Percentiles rank a stretch among this genome's conserved stretches.
Conservation (phyloP, 2,329 filamentous ascomycete genomes). For the Whalleya microplaca region DNA sequence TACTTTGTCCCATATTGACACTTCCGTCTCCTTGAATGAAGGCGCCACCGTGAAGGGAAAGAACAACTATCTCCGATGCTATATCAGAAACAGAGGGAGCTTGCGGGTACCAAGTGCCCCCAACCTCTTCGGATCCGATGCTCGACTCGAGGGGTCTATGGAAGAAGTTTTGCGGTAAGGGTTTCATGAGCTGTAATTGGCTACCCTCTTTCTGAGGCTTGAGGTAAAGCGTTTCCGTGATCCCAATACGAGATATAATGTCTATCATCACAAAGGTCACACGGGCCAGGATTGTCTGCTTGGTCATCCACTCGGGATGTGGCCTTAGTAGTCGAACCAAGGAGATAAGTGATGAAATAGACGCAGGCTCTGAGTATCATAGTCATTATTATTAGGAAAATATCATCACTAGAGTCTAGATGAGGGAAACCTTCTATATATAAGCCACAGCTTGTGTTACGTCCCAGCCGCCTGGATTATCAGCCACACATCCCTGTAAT, state of each 20-base stretch:
- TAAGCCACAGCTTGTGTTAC: too few species aligned
- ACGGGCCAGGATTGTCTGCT: constrained; percentile 22
- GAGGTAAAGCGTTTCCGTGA: constrained; percentile 21
- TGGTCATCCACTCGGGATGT: constrained; percentile 18
- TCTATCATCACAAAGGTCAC: constrained; percentile 11
- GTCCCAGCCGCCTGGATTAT: too few species aligned
- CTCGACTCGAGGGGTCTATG: constrained; percentile 25
- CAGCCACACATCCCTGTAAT: too few species aligned
- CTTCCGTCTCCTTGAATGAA: constrained; percentile 32
- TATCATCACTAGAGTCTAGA: too few species aligned
- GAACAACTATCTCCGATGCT: constrained; percentile 11
- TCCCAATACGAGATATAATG: constrained; percentile 13
- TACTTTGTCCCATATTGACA: too few species aligned
- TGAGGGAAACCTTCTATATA: too few species aligned
- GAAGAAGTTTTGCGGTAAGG: constrained; percentile 24
- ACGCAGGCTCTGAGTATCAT: too few species aligned
- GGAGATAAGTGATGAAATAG: constrained; percentile 6
- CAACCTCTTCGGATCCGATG: constrained; percentile 29
- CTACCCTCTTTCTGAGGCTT: not conserved
- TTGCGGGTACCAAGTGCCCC: constrained; percentile 36
- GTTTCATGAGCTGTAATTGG: constrained; percentile 19
- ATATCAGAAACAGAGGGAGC: constrained; percentile 1
- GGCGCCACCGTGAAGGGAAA: constrained; percentile 36
- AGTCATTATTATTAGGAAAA: too few species aligned
- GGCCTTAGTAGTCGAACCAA: constrained; percentile 12